These are phyloP conservation scores for Yamadazyma scolyti DNA, from an alignment of 805 yeast genomes.

Conservation along the genomic window DNA sequence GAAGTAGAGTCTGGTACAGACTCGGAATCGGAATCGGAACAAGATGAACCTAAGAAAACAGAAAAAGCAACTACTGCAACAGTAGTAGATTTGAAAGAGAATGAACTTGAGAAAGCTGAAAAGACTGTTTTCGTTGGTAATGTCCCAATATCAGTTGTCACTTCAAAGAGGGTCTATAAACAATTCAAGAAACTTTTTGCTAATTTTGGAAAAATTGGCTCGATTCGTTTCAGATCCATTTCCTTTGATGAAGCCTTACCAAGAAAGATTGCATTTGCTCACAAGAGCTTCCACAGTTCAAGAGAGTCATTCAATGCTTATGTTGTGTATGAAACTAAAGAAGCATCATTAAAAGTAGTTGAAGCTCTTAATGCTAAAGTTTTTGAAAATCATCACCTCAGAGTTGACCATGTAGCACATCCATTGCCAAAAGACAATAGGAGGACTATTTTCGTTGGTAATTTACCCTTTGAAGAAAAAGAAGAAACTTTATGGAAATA, in stretches of 20 bases:
- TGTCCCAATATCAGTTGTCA: conserved; percentile 60
- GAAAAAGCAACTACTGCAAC: conserved; percentile 35
- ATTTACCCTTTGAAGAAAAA: conserved; percentile 85
- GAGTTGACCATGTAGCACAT: conserved; percentile 92
- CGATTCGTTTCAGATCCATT: conserved; percentile 88
- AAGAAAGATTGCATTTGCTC: conserved; percentile 84
- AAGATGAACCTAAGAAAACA: conserved; percentile 7
- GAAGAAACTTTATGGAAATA: conserved; percentile 88
- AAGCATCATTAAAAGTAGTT: conserved; percentile 44
- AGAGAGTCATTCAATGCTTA: conserved; percentile 87
- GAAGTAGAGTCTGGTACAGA: conserved; percentile 11
- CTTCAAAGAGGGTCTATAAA: conserved; percentile 58
- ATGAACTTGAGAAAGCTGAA: conserved; percentile 79
- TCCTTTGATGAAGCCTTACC: conserved; percentile 86
- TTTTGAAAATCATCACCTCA: conserved; percentile 69
- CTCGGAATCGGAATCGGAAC: conserved; percentile 4
- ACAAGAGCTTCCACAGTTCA: conserved; percentile 69
- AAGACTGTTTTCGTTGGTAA: conserved; percentile 88
- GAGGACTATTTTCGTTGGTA: conserved; percentile 87
- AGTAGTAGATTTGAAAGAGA: conserved; percentile 56
- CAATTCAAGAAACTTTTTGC: conserved; percentile 63
- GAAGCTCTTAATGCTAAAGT: conserved; percentile 59
- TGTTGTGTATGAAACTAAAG: conserved; percentile 65
- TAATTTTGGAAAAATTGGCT: conserved; percentile 53
- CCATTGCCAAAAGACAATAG: conserved; percentile 84